phyloP scores from a whole-genome alignment of 345 rosid species.

The Moricandia moricandioides region DNA sequence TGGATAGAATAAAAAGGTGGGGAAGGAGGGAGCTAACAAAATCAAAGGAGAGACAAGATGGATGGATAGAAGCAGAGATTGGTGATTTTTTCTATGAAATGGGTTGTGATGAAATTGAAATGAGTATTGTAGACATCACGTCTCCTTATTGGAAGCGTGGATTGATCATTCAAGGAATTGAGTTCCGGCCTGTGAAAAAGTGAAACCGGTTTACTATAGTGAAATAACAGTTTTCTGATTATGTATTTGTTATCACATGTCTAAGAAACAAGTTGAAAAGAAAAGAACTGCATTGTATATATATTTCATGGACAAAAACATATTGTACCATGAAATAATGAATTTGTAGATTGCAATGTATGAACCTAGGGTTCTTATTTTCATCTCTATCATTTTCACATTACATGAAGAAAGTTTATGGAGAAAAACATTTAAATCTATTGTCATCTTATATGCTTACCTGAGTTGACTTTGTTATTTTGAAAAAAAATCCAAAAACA shows the following conservation, averaged over 20 bases:
- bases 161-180: conserved; percentile 19
- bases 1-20: background rate
- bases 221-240: background rate
- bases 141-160: conserved; percentile 9
- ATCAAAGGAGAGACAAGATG: conserved; percentile 17
- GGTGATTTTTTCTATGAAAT: conserved; percentile 24
- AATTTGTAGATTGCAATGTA: too few species aligned
- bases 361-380: too few species aligned
- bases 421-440: too few species aligned
- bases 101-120: conserved; percentile 4
- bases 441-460: background rate
- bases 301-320: background rate
- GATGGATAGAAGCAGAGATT: conserved; percentile 27
- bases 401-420: too few species aligned
- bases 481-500: background rate
- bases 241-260: background rate
- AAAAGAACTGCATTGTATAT: too few species aligned
- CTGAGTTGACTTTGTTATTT: background rate
- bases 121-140: conserved; percentile 15
- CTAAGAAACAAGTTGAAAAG: background rate
- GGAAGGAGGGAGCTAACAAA: background rate
- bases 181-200: conserved; percentile 6
- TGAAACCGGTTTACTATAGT: background rate
- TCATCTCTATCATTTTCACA: too few species aligned
- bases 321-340: background rate